A percentile compares a stretch with the other conserved stretches of the same genome.
Evolutionary conservation across 2,329 filamentous ascomycete species (phyloP).

Genomic region (Xylariomycetidae sp.): DNA sequence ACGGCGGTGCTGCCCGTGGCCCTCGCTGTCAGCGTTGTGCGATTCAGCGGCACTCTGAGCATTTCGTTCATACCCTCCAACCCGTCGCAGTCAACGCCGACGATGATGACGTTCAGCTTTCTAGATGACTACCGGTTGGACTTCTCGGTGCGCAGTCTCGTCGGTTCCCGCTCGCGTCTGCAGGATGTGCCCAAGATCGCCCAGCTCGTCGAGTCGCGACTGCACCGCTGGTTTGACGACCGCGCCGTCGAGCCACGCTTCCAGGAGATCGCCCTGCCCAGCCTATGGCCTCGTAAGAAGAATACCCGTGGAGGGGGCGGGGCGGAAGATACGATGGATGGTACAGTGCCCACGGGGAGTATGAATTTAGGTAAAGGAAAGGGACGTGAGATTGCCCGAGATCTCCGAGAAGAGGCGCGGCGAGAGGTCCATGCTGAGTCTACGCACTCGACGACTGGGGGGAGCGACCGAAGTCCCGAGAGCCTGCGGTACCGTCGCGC

Average conservation of each 20-base stretch:
- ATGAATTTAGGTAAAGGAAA: conserved; percentile 48
- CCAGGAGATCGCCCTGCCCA: conserved; percentile 79
- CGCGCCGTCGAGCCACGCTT: conserved; percentile 80
- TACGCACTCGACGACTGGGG: conserved; percentile 23
- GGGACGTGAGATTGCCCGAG: conserved; percentile 46
- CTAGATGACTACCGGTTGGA: conserved; percentile 81
- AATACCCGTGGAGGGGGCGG: conserved; percentile 58
- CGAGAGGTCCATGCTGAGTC: conserved; percentile 42
- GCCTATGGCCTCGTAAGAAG: conserved; percentile 76
- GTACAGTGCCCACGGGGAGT: conserved; percentile 33
- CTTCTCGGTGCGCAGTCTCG: conserved; percentile 71
- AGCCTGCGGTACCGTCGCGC: conserved; percentile 31
- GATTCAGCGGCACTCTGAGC: conserved; percentile 90
- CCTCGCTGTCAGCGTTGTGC: conserved; percentile 81
- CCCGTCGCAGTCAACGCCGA: conserved; percentile 62
- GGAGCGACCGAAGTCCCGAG: conserved; percentile 9
- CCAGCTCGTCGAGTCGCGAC: conserved; percentile 70
- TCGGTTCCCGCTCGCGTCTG: conserved; percentile 71
- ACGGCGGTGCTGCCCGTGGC: conserved; percentile 89
- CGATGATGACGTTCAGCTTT: conserved; percentile 92
- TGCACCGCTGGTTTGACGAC: conserved; percentile 86
- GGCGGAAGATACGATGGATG: conserved; percentile 52
- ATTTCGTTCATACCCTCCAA: conserved; percentile 85
- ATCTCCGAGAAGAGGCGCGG: conserved; percentile 45
- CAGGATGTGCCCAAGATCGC: conserved; percentile 88